Percentiles rank a stretch among this genome's conserved stretches.
phyloP scores from a whole-genome alignment of 2,329 filamentous ascomycete species.

The Fusarium buharicum region DNA sequence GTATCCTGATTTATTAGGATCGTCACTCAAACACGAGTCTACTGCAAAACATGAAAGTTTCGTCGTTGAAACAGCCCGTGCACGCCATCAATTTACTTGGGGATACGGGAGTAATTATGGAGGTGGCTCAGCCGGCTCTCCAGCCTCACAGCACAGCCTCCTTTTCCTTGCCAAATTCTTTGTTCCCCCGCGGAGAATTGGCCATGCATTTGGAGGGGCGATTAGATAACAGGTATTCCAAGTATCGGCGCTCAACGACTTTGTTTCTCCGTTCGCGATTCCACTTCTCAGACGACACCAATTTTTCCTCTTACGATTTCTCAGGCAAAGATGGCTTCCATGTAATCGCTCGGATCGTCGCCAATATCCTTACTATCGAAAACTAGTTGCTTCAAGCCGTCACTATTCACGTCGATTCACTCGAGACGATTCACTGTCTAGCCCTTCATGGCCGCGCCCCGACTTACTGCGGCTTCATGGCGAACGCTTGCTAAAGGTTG shows the following conservation, averaged over 20 bases:
- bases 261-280: slow-evolving; percentile 43
- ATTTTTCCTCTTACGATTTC: slow-evolving; percentile 26
- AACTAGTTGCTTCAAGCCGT: not conserved
- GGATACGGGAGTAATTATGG: not conserved
- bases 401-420: slow-evolving; percentile 18
- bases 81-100: too few relatives aligned
- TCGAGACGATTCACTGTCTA: slow-evolving; percentile 23
- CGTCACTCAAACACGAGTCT: too few relatives aligned
- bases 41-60: too few relatives aligned
- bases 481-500: slow-evolving; percentile 40
- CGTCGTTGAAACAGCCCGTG: too few relatives aligned
- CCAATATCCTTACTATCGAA: not conserved
- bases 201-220: slow-evolving; percentile 40
- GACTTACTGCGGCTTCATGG: slow-evolving; percentile 37
- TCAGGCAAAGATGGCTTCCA: slow-evolving; percentile 32
- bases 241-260: slow-evolving; percentile 41
- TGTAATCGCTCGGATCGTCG: slow-evolving; percentile 20
- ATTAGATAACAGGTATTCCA: slow-evolving; percentile 44
- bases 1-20: too few relatives aligned
- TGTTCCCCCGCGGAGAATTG: slow-evolving; percentile 26
- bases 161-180: slow-evolving; percentile 1
- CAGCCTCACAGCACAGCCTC: slow-evolving; percentile 29
- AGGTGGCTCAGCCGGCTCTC: not conserved
- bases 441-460: slow-evolving; percentile 43
- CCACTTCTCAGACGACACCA: slow-evolving; percentile 35